Percentiles rank a stretch among this genome's conserved stretches.
Evolutionary conservation across 805 yeast genomes (phyloP).

Genomic region (Candida sithepensis): DNA sequence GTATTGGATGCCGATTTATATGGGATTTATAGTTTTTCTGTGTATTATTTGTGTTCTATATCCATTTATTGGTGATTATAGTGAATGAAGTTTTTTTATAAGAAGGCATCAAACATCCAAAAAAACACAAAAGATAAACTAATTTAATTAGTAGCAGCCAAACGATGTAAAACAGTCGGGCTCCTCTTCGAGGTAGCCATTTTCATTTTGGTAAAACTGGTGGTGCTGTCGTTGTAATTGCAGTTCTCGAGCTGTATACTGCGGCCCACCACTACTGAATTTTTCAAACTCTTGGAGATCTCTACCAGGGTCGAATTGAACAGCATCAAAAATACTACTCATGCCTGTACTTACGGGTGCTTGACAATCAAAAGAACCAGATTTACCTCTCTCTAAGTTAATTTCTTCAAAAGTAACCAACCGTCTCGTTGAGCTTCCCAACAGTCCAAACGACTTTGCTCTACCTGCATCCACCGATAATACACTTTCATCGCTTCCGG

Average conservation of each 20-base stretch:
- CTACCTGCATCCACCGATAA: too few relatives aligned
- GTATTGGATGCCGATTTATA: too few relatives aligned
- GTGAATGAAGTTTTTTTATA: background rate
- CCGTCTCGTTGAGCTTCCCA: background rate
- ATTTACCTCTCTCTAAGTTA: background rate
- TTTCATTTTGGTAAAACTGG: background rate
- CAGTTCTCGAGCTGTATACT: background rate
- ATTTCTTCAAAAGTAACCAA: background rate
- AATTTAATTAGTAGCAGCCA: background rate
- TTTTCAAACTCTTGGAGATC: conserved; percentile 6
- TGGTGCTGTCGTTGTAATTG: background rate
- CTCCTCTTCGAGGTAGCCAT: background rate
- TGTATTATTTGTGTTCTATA: background rate
- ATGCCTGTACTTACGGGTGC: background rate
- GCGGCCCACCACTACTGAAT: too few relatives aligned
- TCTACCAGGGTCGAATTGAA: conserved; percentile 16
- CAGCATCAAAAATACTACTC: conserved; percentile 4
- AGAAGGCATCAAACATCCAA: too few relatives aligned
- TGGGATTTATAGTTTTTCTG: background rate
- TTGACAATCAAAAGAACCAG: background rate
- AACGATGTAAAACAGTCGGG: background rate
- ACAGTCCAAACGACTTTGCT: too few relatives aligned
- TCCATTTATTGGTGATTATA: background rate
- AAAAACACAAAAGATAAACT: background rate
- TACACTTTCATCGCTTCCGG: background rate